Evolutionary conservation across 345 rosid genomes (phyloP).

Genomic region (Rhodomyrtus tomentosa): DNA sequence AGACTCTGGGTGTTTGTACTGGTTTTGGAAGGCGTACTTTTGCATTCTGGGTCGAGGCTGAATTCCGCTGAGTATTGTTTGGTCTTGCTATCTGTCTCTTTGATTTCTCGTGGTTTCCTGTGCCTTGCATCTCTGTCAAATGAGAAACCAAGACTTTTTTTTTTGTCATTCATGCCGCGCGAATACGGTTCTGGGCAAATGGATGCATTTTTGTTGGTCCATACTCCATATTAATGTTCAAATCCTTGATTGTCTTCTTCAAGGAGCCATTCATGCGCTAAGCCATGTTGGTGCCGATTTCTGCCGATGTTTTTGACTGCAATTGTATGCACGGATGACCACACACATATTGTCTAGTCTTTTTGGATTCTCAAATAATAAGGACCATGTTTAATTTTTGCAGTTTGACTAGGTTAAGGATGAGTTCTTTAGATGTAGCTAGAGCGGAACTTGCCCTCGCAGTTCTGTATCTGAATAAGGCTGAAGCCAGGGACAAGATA

Average conservation of each 20-base stretch:
- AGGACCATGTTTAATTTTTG: slow-evolving; percentile 1
- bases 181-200: background rate
- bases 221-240: background rate
- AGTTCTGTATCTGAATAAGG: slow-evolving; percentile 80
- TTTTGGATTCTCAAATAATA: background rate
- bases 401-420: slow-evolving; percentile 14
- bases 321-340: background rate
- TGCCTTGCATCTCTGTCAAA: background rate
- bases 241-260: background rate
- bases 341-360: background rate
- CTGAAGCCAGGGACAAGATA: slow-evolving; percentile 99
- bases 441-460: slow-evolving; percentile 88
- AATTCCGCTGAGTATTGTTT: background rate
- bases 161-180: background rate
- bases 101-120: background rate
- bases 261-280: background rate
- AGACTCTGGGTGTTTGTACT: background rate
- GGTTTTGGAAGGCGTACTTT: background rate
- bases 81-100: background rate
- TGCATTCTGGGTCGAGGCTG: background rate
- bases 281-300: background rate
- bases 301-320: background rate
- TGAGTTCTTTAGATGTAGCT: slow-evolving; percentile 70
- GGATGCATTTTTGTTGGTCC: background rate
- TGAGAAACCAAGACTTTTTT: background rate